Evolutionary conservation across 352 stramenopile species (phyloP).

Genomic region (Globisporangium parvum): DNA sequence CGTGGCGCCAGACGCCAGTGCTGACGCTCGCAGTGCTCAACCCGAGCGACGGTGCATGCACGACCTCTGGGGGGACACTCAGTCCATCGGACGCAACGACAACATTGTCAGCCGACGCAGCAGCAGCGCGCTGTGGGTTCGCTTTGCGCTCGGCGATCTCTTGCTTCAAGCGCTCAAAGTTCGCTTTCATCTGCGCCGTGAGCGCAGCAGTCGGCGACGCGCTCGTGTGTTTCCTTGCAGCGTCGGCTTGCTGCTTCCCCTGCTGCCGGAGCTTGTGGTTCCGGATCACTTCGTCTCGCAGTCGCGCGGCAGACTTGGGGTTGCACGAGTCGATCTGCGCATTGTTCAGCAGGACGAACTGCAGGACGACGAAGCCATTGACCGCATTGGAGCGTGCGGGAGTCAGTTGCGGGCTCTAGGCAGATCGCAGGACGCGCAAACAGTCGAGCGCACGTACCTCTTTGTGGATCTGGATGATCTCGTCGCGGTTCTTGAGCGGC

Average conservation of each 20-base stretch:
- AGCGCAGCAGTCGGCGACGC: conserved; percentile 25
- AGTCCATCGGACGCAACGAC: conserved; percentile 6
- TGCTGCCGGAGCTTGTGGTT: conserved; percentile 65
- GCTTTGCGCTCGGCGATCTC: conserved; percentile 60
- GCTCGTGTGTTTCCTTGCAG: conserved; percentile 20
- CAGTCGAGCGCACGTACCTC: conserved; percentile 39
- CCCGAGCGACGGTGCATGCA: conserved; percentile 4
- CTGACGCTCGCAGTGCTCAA: conserved; percentile 12
- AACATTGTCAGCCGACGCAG: not conserved
- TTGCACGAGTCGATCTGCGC: conserved; percentile 76
- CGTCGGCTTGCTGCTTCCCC: conserved; percentile 45
- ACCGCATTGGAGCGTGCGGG: not conserved
- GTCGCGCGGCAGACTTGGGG: conserved; percentile 51
- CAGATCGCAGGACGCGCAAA: too few relatives aligned
- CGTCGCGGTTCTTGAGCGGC: conserved; percentile 62
- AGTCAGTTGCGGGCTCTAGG: too few relatives aligned
- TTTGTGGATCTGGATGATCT: conserved; percentile 87
- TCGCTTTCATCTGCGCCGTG: conserved; percentile 57
- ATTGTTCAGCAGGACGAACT: conserved; percentile 79
- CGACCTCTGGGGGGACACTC: not conserved
- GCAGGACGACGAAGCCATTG: not conserved
- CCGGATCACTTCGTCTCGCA: conserved; percentile 61
- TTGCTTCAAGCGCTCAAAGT: conserved; percentile 67
- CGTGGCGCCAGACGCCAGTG: conserved; percentile 54
- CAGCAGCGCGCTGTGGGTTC: conserved; percentile 22